Conservation (phyloP, 768 basidiomycete species). For the Galerina sulciceps region DNA sequence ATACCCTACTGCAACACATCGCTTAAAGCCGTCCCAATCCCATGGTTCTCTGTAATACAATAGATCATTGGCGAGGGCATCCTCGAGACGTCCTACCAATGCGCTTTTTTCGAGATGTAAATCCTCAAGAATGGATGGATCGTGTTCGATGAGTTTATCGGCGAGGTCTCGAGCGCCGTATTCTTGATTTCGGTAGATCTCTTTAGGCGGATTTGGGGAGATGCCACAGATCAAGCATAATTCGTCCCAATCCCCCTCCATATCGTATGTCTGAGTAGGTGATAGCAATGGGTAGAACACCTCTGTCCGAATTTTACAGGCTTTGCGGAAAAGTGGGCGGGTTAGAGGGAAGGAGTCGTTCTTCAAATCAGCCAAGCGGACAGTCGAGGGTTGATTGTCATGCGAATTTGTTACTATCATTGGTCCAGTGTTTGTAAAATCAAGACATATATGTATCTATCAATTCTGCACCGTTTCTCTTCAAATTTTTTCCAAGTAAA, state of each 20-base stretch:
- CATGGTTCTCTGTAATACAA: neutral
- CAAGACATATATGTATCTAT: too few relatives aligned
- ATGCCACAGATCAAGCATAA: neutral
- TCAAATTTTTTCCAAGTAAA: too few relatives aligned
- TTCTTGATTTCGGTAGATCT: neutral
- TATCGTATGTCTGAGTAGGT: too few relatives aligned
- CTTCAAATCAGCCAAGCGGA: too few relatives aligned
- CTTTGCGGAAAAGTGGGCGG: too few relatives aligned
- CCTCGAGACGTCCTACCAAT: neutral
- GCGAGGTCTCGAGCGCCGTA: neutral
- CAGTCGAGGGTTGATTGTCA: too few relatives aligned
- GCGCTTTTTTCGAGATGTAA: neutral
- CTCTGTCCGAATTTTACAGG: too few relatives aligned
- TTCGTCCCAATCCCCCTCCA: neutral
- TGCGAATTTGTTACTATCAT: too few relatives aligned
- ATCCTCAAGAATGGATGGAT: constrained; percentile 2
- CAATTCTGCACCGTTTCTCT: too few relatives aligned
- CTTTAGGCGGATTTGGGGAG: neutral
- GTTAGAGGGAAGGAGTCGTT: too few relatives aligned
- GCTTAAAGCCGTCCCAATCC: neutral
- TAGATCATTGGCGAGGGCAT: neutral
- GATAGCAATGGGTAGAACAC: too few relatives aligned
- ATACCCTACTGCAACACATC: constrained; percentile 12
- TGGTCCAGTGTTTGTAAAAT: too few relatives aligned
- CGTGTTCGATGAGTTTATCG: neutral